These are phyloP conservation scores for Macrocybe gigantea DNA, from an alignment of 768 basidiomycete species.

Conservation along the genomic window DNA sequence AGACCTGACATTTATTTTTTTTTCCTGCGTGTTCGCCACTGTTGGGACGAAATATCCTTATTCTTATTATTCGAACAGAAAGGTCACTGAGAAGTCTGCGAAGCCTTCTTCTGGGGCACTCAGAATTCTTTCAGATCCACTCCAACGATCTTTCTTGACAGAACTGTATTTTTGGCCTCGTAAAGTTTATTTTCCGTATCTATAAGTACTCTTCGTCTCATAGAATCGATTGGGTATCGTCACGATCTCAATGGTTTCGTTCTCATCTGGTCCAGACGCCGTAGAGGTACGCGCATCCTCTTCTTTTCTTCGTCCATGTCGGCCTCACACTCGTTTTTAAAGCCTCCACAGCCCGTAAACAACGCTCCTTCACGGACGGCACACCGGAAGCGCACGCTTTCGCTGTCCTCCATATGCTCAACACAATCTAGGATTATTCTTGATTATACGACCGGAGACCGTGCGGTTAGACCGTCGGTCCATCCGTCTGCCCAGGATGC, in stretches of 20 bases:
- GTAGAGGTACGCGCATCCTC: background rate
- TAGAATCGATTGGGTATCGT: conserved; percentile 6
- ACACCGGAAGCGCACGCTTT: conserved; percentile 13
- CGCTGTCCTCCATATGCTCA: conserved; percentile 11
- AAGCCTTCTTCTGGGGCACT: too few relatives aligned
- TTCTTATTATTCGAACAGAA: too few relatives aligned
- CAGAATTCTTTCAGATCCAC: too few relatives aligned
- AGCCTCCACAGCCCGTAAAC: background rate
- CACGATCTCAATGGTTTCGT: conserved; percentile 13
- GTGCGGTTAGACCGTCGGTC: conserved; percentile 1
- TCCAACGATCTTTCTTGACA: background rate
- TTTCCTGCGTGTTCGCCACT: too few relatives aligned
- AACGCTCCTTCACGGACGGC: conserved; percentile 2
- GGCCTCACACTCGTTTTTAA: background rate
- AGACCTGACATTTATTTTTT: too few relatives aligned
- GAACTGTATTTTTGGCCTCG: conserved; percentile 1
- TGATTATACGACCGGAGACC: conserved; percentile 6
- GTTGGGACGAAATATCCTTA: too few relatives aligned
- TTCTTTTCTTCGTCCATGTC: background rate
- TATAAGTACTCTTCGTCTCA: conserved; percentile 4
- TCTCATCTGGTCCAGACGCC: background rate
- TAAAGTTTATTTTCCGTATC: conserved; percentile 2
- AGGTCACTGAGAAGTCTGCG: too few relatives aligned
- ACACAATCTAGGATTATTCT: conserved; percentile 12
- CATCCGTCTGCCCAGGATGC: conserved; percentile 8